Evolutionary conservation across 495 filamentous ascomycete genomes (phyloP).

Genomic region (Trichocladium antarcticum): DNA sequence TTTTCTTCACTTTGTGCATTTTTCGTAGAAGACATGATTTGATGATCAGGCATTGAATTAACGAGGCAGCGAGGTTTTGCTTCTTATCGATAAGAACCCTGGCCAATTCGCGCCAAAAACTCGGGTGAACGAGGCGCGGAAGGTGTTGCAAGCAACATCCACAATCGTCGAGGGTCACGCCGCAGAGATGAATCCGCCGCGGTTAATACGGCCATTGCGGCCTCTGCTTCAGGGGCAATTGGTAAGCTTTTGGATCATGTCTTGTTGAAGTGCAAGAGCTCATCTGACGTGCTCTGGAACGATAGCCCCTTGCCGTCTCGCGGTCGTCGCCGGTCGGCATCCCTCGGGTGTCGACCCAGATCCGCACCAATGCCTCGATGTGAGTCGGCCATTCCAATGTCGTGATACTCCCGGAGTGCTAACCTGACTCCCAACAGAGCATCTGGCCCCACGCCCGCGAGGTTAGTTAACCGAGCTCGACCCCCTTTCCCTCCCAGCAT

Average conservation of each 20-base stretch:
- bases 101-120: conserved; percentile 18
- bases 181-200: conserved; percentile 25
- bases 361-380: conserved; percentile 22
- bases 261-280: background rate
- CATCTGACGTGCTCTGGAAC: conserved; percentile 5
- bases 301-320: conserved; percentile 17
- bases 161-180: conserved; percentile 14
- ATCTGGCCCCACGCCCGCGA: background rate
- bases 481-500: too few relatives aligned
- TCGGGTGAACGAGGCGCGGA: conserved; percentile 9
- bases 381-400: conserved; percentile 5
- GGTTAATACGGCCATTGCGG: conserved; percentile 28
- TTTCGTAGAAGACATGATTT: too few relatives aligned
- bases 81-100: conserved; percentile 32
- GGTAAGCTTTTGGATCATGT: conserved; percentile 12
- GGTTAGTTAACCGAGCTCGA: conserved; percentile 3
- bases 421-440: background rate
- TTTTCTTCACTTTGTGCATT: too few relatives aligned
- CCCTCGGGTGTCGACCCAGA: conserved; percentile 14
- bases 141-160: conserved; percentile 12
- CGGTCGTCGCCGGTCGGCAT: conserved; percentile 14
- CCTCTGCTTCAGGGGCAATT: conserved; percentile 22
- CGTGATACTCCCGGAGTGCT: background rate
- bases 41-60: too few relatives aligned
- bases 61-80: too few relatives aligned